A percentile compares a stretch with the other conserved stretches of the same genome.
Evolutionary conservation across 2,329 filamentous ascomycete species (phyloP).

Genomic region (Drechslerella stenobrocha): DNA sequence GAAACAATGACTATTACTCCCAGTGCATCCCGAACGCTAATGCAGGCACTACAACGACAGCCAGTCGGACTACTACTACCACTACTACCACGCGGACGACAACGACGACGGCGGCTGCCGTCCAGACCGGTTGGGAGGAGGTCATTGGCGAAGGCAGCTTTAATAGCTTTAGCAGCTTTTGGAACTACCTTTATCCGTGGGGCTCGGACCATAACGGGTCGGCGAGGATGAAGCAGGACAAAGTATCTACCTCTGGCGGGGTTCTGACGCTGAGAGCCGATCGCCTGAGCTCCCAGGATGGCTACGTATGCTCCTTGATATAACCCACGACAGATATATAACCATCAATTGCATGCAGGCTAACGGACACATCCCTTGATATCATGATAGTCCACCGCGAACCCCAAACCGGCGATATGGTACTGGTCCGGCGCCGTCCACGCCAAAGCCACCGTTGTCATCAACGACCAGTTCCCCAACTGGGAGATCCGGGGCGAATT

Average conservation of each 20-base stretch:
- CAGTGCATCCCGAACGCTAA: slow-evolving; percentile 49
- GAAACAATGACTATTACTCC: slow-evolving; percentile 51
- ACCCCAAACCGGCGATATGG: slow-evolving; percentile 57
- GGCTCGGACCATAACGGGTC: slow-evolving; percentile 64
- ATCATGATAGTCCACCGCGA: slow-evolving; percentile 51
- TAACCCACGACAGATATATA: not conserved
- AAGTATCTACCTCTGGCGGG: slow-evolving; percentile 58
- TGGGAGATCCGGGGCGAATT: slow-evolving; percentile 58
- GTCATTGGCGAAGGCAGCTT: slow-evolving; percentile 46
- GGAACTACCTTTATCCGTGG: slow-evolving; percentile 64
- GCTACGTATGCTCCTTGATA: slow-evolving; percentile 36
- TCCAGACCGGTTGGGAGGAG: slow-evolving; percentile 26
- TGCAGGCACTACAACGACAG: slow-evolving; percentile 6
- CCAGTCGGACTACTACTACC: no score
- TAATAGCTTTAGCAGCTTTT: slow-evolving; percentile 55
- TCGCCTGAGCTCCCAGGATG: slow-evolving; percentile 57
- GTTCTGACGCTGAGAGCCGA: slow-evolving; percentile 60
- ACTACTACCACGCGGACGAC: slow-evolving; percentile 19
- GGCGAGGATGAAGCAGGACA: slow-evolving; percentile 61
- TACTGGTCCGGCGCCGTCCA: slow-evolving; percentile 61
- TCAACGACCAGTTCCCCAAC: slow-evolving; percentile 55
- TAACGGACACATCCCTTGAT: not conserved
- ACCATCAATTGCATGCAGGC: no score
- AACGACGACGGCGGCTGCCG: slow-evolving; percentile 5
- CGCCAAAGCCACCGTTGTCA: slow-evolving; percentile 56